These are phyloP conservation scores for Xylariaceae sp. DNA, from an alignment of 2,329 filamentous ascomycete species.

Conservation along the genomic window DNA sequence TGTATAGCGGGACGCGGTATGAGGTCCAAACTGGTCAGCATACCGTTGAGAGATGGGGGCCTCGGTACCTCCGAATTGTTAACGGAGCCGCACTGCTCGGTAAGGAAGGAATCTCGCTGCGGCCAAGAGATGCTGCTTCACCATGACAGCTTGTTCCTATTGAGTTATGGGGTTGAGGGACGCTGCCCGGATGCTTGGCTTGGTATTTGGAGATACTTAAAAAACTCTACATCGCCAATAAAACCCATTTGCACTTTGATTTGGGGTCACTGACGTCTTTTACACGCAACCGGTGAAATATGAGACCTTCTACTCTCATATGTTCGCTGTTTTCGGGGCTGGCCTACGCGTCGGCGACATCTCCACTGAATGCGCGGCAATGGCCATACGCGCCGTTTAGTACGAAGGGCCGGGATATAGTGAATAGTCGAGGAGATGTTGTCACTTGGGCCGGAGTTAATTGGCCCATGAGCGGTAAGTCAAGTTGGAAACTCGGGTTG, in stretches of 20 bases:
- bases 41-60: not conserved
- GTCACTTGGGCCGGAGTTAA: conserved; percentile 48
- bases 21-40: not conserved
- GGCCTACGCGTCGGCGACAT: conserved; percentile 30
- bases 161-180: not conserved
- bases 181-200: not conserved
- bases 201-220: conserved; percentile 2
- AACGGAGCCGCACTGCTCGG: not conserved
- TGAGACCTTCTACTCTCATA: conserved; percentile 26
- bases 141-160: not conserved
- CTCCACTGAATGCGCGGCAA: conserved; percentile 19
- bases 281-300: conserved; percentile 5
- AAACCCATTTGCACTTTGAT: not conserved
- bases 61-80: not conserved
- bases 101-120: not conserved
- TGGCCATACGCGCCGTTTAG: conserved; percentile 50
- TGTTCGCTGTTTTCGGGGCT: conserved; percentile 26
- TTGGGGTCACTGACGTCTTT: not conserved
- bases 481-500: not conserved
- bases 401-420: conserved; percentile 47
- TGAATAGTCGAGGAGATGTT: conserved; percentile 46
- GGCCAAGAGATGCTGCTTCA: not conserved
- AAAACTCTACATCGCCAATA: conserved; percentile 2
- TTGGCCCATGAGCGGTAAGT: conserved; percentile 46
- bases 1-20: not conserved